A percentile compares a stretch with the other conserved stretches of the same genome.
phyloP scores from a whole-genome alignment of 2,329 filamentous ascomycete species.

The Phaeomoniella chlamydospora region DNA sequence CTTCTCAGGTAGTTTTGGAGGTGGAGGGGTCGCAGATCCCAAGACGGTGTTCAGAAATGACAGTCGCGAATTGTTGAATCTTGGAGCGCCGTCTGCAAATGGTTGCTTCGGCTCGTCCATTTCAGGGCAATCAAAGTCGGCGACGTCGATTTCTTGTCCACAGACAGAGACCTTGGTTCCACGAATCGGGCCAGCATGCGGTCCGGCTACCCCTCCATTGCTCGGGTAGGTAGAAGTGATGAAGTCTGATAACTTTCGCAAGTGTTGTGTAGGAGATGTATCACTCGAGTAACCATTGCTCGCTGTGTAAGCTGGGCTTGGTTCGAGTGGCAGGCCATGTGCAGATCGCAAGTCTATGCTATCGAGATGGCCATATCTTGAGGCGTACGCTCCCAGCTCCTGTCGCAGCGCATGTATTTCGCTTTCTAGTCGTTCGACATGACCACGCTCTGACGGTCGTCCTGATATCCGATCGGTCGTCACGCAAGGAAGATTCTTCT shows the following conservation, averaged over 20 bases:
- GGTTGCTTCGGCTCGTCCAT: constrained; percentile 42
- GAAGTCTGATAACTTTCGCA: not conserved
- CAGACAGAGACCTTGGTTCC: constrained; percentile 66
- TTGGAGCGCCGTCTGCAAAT: constrained; percentile 23
- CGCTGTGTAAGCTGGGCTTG: not conserved
- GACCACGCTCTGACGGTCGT: constrained; percentile 63
- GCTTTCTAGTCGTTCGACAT: constrained; percentile 61
- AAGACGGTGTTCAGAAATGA: constrained; percentile 54
- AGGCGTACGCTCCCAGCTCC: constrained; percentile 55
- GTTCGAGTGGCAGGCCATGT: constrained; percentile 2
- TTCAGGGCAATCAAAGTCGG: constrained; percentile 54
- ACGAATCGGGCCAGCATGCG: constrained; percentile 29
- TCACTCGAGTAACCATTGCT: not conserved
- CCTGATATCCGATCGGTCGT: constrained; percentile 81
- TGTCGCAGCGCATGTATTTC: constrained; percentile 54
- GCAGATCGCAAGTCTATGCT: constrained; percentile 2
- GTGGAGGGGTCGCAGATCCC: constrained; percentile 39
- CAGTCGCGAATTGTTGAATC: constrained; percentile 59
- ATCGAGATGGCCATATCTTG: constrained; percentile 23
- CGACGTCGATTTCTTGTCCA: constrained; percentile 66
- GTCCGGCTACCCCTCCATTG: not conserved
- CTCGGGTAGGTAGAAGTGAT: not conserved
- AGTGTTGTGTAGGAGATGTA: not conserved
- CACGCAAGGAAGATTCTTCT: constrained; percentile 63
- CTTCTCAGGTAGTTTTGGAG: constrained; percentile 47